Percentiles rank a stretch among this genome's conserved stretches.
These are phyloP conservation scores for Alternaria ventricosa DNA, from an alignment of 2,329 filamentous ascomycete species.

Conservation along the genomic window DNA sequence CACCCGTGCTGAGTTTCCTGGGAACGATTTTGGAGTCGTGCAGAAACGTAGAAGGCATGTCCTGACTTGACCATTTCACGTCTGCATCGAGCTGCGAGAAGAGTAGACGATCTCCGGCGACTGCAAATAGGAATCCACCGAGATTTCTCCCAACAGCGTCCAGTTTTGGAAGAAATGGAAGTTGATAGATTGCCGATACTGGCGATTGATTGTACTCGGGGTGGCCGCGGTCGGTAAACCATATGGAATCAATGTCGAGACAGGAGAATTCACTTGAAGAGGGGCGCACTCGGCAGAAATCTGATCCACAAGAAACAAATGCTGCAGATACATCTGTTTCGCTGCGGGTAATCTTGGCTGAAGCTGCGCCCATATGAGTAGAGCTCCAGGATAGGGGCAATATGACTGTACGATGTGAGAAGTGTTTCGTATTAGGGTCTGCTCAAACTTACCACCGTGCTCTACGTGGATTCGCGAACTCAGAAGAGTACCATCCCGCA, in stretches of 20 bases:
- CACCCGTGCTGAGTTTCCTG: slow-evolving; percentile 29
- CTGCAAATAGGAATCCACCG: slow-evolving; percentile 55
- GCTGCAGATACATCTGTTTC: slow-evolving; percentile 33
- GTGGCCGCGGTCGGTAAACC: slow-evolving; percentile 42
- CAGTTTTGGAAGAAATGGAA: slow-evolving; percentile 30
- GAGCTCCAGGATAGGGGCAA: slow-evolving; percentile 12
- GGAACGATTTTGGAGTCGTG: slow-evolving; percentile 30
- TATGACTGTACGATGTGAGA: slow-evolving; percentile 8
- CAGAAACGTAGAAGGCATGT: neutral
- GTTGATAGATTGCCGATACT: slow-evolving; percentile 41
- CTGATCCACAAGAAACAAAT: slow-evolving; percentile 49
- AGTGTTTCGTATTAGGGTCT: neutral
- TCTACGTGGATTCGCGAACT: slow-evolving; percentile 12
- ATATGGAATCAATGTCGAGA: slow-evolving; percentile 44
- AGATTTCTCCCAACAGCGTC: slow-evolving; percentile 49
- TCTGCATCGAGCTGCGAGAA: slow-evolving; percentile 56
- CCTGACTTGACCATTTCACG: slow-evolving; percentile 20
- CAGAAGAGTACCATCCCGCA: slow-evolving; percentile 44
- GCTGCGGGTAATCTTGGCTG: slow-evolving; percentile 31
- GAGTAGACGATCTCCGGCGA: slow-evolving; percentile 56
- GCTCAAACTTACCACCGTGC: slow-evolving; percentile 10
- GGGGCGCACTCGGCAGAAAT: slow-evolving; percentile 45
- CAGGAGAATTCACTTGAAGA: slow-evolving; percentile 3
- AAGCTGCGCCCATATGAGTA: slow-evolving; percentile 36
- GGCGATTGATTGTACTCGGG: slow-evolving; percentile 39